phyloP scores from a whole-genome alignment of 1,139 yeast species.

The Tardiomyces digboiensis region DNA sequence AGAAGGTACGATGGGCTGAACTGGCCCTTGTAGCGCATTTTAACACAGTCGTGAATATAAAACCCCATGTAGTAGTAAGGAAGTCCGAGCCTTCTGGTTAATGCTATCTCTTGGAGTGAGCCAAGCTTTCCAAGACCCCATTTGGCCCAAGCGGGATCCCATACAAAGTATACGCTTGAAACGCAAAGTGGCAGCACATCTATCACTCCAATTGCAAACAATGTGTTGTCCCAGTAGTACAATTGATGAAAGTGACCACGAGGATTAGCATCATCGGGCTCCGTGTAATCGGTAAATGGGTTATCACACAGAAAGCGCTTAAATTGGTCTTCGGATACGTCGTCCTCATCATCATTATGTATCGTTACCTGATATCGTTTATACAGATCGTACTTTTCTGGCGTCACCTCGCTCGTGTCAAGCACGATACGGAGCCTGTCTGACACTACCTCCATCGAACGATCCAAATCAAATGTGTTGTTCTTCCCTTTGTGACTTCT shows the following conservation, averaged over 20 bases:
- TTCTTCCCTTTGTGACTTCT: slow-evolving; percentile 4
- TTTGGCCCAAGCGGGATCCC: slow-evolving; percentile 75
- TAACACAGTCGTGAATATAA: slow-evolving; percentile 67
- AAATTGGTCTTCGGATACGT: slow-evolving; percentile 41
- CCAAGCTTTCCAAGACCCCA: slow-evolving; percentile 72
- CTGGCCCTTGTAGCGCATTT: slow-evolving; percentile 74
- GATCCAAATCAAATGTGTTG: slow-evolving; percentile 23
- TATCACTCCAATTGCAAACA: slow-evolving; percentile 69
- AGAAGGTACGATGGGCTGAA: slow-evolving; percentile 34
- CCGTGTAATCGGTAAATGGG: slow-evolving; percentile 39
- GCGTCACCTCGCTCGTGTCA: slow-evolving; percentile 44
- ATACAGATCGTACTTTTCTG: slow-evolving; percentile 58
- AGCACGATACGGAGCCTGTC: slow-evolving; percentile 37
- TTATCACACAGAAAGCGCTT: slow-evolving; percentile 56
- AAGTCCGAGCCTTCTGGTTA: slow-evolving; percentile 29
- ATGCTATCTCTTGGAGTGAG: slow-evolving; percentile 59
- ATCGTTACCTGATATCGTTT: slow-evolving; percentile 58
- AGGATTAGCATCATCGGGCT: slow-evolving; percentile 1
- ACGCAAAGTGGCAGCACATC: slow-evolving; percentile 72
- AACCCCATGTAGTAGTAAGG: slow-evolving; percentile 61
- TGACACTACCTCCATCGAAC: slow-evolving; percentile 10
- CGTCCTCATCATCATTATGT: slow-evolving; percentile 51
- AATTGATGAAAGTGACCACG: slow-evolving; percentile 62
- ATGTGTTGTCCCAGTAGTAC: slow-evolving; percentile 51
- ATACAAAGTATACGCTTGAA: slow-evolving; percentile 79